A percentile compares a stretch with the other conserved stretches of the same genome.
Conservation (phyloP, 1,139 yeast genomes). For the Scheffersomyces quercinus region DNA sequence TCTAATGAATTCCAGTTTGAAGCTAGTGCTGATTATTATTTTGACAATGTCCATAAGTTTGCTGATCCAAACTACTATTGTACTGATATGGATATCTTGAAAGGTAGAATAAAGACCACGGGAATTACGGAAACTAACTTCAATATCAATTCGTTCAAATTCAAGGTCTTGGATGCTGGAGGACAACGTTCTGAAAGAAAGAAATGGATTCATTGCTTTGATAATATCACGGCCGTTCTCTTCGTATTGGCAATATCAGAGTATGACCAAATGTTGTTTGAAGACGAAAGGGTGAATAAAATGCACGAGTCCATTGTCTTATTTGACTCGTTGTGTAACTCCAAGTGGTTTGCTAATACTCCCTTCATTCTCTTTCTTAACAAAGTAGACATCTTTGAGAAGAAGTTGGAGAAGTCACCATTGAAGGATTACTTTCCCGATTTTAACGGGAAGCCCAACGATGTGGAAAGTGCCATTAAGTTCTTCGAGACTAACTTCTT, state of each 20-base stretch:
- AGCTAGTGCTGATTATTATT: slow-evolving; percentile 75
- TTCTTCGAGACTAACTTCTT: slow-evolving; percentile 69
- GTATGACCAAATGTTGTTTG: slow-evolving; percentile 88
- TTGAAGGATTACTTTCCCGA: slow-evolving; percentile 72
- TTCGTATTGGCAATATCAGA: slow-evolving; percentile 93
- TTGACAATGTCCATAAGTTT: slow-evolving; percentile 65
- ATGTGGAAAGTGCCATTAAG: slow-evolving; percentile 63
- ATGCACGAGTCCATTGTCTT: slow-evolving; percentile 88
- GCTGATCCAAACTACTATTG: slow-evolving; percentile 68
- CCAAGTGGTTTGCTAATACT: slow-evolving; percentile 80
- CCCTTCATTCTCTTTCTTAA: slow-evolving; percentile 88
- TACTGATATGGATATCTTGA: slow-evolving; percentile 77
- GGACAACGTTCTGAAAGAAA: slow-evolving; percentile 94
- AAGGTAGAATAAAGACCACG: slow-evolving; percentile 91
- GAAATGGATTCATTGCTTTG: slow-evolving; percentile 96
- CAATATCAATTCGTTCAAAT: slow-evolving; percentile 61
- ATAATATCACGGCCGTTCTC: slow-evolving; percentile 83
- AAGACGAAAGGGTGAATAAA: slow-evolving; percentile 84
- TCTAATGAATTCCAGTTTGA: slow-evolving; percentile 82
- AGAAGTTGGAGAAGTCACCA: slow-evolving; percentile 66
- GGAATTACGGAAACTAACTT: slow-evolving; percentile 91
- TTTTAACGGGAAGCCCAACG: slow-evolving; percentile 59
- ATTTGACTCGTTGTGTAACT: slow-evolving; percentile 83
- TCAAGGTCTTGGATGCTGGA: slow-evolving; percentile 91
- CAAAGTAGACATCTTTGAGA: slow-evolving; percentile 79